These are phyloP conservation scores for Trypethelium eluteriae DNA, from an alignment of 495 filamentous ascomycete genomes.

Conservation along the genomic window DNA sequence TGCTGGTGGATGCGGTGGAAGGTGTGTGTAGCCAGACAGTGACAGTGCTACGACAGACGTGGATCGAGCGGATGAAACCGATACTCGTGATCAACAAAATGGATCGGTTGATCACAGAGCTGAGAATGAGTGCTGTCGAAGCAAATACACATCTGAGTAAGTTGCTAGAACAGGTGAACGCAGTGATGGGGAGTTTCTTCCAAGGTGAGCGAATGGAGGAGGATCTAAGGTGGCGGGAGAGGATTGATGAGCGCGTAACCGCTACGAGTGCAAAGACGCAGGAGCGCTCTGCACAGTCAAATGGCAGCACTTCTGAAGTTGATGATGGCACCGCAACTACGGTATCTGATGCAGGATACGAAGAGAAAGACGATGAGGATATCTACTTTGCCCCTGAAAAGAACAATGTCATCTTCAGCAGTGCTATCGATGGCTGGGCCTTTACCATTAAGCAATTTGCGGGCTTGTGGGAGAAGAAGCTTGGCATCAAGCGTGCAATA, in stretches of 20 bases:
- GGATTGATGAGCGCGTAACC: constrained; percentile 73
- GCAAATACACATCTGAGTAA: constrained; percentile 86
- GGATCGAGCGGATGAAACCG: constrained; percentile 92
- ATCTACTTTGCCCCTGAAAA: constrained; percentile 97
- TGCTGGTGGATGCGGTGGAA: constrained; percentile 96
- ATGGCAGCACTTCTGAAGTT: constrained; percentile 22
- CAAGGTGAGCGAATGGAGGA: constrained; percentile 99
- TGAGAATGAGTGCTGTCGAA: constrained; percentile 84
- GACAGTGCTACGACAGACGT: constrained; percentile 88
- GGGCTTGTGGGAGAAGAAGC: constrained; percentile 87
- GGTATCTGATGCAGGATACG: constrained; percentile 45
- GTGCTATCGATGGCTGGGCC: constrained; percentile 95
- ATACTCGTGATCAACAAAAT: constrained; percentile 97
- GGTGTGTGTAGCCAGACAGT: constrained; percentile 98
- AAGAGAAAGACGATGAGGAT: constrained; percentile 93
- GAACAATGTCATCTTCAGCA: constrained; percentile 98
- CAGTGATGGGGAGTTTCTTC: constrained; percentile 94
- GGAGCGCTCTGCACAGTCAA: not conserved
- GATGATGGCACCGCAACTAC: constrained; percentile 42
- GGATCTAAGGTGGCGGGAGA: constrained; percentile 90
- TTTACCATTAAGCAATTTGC: constrained; percentile 96
- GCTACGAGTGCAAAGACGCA: constrained; percentile 45
- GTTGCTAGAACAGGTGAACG: constrained; percentile 90
- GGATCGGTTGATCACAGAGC: constrained; percentile 84
- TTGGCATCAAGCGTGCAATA: constrained; percentile 83